Percentiles rank a stretch among this genome's conserved stretches.
Evolutionary conservation across 345 rosid genomes (phyloP).

Genomic region (Syzygium jambos): DNA sequence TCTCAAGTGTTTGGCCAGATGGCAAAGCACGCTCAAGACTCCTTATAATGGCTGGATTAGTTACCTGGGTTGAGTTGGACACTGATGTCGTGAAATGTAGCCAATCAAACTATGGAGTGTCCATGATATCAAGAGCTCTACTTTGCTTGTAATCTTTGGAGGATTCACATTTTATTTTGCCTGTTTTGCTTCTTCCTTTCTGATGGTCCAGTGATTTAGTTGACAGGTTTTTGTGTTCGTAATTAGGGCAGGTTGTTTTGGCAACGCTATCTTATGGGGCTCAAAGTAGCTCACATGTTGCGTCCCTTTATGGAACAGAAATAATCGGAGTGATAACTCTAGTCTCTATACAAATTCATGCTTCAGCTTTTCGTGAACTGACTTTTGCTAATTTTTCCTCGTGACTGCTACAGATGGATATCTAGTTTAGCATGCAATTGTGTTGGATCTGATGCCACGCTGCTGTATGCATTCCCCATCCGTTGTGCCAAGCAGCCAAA

Average conservation of each 20-base stretch:
- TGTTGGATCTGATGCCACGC: neutral
- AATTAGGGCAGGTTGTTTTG: neutral
- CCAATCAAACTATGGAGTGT: neutral
- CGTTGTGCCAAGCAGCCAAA: neutral
- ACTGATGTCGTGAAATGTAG: neutral
- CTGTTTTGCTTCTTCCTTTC: neutral
- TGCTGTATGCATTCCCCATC: neutral
- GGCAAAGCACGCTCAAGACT: neutral
- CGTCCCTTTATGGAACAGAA: neutral
- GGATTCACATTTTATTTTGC: neutral
- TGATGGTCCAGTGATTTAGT: neutral
- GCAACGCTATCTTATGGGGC: constrained; percentile 11
- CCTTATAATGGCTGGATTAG: neutral
- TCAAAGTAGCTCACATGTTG: constrained; percentile 49
- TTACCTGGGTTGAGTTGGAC: neutral
- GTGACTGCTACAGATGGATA: neutral
- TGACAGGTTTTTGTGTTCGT: neutral
- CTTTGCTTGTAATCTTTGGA: neutral
- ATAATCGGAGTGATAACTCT: neutral
- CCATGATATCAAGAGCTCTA: neutral
- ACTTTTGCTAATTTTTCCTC: neutral
- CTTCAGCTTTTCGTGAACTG: neutral
- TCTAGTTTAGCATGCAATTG: neutral
- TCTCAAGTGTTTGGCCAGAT: neutral
- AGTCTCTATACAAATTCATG: neutral